These are phyloP conservation scores for Vitis rupestris DNA, from an alignment of 164 flowering plant species.

Conservation along the genomic window DNA sequence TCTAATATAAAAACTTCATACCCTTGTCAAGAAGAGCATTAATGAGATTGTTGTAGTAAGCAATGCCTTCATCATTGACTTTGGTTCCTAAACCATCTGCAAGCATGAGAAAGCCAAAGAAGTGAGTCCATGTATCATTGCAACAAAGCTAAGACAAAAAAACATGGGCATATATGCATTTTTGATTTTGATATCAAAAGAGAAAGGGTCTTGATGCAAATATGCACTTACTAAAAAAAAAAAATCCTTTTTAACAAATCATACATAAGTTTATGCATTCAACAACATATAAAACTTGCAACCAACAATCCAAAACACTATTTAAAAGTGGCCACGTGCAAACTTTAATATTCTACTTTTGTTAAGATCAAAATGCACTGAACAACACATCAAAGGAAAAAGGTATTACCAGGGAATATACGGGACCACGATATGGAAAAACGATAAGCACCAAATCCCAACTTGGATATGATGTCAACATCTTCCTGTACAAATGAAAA, in stretches of 20 bases:
- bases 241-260: too few relatives aligned
- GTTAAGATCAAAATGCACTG: not conserved
- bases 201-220: too few relatives aligned
- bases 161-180: not conserved
- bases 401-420: conserved; percentile 69
- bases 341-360: not conserved
- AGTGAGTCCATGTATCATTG: not conserved
- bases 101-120: conserved; percentile 5
- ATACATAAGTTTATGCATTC: too few relatives aligned
- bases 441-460: conserved; percentile 89
- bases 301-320: too few relatives aligned
- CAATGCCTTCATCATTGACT: conserved; percentile 67
- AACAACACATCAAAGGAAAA: not conserved
- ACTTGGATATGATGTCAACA: conserved; percentile 66
- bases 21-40: conserved; percentile 77
- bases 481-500: conserved; percentile 68
- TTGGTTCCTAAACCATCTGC: conserved; percentile 86
- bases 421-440: conserved; percentile 97
- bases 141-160: not conserved
- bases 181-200: not conserved
- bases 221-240: too few relatives aligned
- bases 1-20: conserved; percentile 12
- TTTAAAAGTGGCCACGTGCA: too few relatives aligned
- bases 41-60: conserved; percentile 78
- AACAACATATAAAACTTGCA: too few relatives aligned